phyloP scores from a whole-genome alignment of 768 basidiomycete species.

The Phallus indusiatus region DNA sequence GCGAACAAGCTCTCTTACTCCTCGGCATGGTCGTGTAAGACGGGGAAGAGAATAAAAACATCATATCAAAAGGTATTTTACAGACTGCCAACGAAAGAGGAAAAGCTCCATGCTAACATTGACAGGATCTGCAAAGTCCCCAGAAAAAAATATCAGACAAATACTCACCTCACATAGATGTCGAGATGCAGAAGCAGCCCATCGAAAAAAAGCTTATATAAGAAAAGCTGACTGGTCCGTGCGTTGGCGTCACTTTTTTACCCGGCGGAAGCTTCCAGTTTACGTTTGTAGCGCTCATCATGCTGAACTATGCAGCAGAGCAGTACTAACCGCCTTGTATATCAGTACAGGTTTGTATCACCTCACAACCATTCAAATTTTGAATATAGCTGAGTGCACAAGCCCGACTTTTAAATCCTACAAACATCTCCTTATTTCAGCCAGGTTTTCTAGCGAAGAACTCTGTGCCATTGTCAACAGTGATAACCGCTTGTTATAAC shows the following conservation, averaged over 20 bases:
- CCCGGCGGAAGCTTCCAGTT: background rate
- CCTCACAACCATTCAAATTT: too few relatives aligned
- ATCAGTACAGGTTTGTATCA: too few relatives aligned
- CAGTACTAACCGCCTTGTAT: too few relatives aligned
- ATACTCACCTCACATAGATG: background rate
- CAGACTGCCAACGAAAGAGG: too few relatives aligned
- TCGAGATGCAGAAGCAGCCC: background rate
- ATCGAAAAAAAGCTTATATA: background rate
- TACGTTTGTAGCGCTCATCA: background rate
- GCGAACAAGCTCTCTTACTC: conserved; percentile 62
- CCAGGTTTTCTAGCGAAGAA: too few relatives aligned
- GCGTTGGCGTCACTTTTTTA: background rate
- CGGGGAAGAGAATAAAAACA: conserved; percentile 88
- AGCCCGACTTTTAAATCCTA: too few relatives aligned
- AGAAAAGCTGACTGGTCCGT: background rate
- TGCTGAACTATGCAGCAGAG: too few relatives aligned
- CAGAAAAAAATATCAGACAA: background rate
- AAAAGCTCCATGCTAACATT: background rate
- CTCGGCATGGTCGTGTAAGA: conserved; percentile 87
- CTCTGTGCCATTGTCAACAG: too few relatives aligned
- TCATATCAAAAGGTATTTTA: conserved; percentile 24
- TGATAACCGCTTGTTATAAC: too few relatives aligned
- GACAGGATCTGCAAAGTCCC: background rate
- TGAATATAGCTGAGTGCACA: too few relatives aligned
- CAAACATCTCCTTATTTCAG: too few relatives aligned